Base-by-base conservation (phyloP, 768 basidiomycete species). In the Tremella yokohamensis region DNA sequence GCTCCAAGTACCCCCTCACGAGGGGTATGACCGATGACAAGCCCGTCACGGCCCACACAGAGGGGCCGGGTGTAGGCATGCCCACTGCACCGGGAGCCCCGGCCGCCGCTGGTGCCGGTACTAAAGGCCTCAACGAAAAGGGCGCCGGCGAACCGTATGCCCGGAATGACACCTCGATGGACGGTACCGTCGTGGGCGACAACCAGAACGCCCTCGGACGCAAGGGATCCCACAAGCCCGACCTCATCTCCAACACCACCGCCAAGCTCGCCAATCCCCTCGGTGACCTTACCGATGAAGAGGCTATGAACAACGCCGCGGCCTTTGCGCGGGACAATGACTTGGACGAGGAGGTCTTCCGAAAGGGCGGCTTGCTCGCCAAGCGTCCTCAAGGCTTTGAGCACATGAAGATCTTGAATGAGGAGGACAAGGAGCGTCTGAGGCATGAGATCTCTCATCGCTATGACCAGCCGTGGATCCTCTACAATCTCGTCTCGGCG, bases 381-480 rank as follows among this genome's bases (percentile, higher is more conserved):
- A 58, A 64, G 40, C 29, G 52, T 8, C 69, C 69, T 1, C 18
- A 50, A 18, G 49, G 53, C 29, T 67, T 68, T 39, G 64, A 66
- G 47, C 45, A 25, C 2, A 48, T 74, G 22, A 3, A 38, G 0
- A 40, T 56, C 9, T 55, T 77, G 34, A 53, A 50, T 26, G 62
- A 66, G 22, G 67, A 66, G 11, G 75, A 76, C 18, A 61, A 54
- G 40, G 29, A 52, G 3, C 26, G 55, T n/a, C 42, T 73, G 25
- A 34, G 61, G n/a, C 16, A 22, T 2, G 55, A 56, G 18, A 52
- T 40, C 16, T 40, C 55, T 1, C 55, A 70, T 58, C 64, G 62
- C n/a, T 77, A 66, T 65, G 38, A 54, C 13, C 75, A 76, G 52
- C 68, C 74, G 0, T 55, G 44, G 26, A 61, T 53, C 18, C 49